Conservation (phyloP, 345 rosid genomes). For the Hypericum perforatum region DNA sequence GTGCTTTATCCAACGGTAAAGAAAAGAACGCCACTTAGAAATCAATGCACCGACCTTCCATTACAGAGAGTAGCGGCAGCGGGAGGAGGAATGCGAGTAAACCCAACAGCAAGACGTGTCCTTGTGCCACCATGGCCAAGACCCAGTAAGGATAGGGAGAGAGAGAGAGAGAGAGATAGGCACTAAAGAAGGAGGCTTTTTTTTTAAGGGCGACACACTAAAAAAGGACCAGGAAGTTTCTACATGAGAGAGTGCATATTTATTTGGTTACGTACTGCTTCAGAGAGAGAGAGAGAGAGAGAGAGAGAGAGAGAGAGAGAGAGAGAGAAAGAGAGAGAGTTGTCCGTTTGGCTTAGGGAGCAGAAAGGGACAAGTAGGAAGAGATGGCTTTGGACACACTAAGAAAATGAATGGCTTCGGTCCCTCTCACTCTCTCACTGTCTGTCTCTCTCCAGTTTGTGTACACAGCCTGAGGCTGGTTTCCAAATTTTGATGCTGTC, state of each 20-base stretch:
- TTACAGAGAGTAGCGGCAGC: slow-evolving; percentile 19
- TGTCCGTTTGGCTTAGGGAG: too few relatives aligned
- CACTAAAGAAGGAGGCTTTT: too few relatives aligned
- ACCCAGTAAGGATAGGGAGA: slow-evolving; percentile 9
- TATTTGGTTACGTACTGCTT: too few relatives aligned
- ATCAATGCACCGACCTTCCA: slow-evolving; percentile 38
- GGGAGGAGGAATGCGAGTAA: slow-evolving; percentile 31
- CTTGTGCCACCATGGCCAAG: slow-evolving; percentile 29
- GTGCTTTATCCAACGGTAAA: neutral
- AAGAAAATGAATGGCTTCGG: slow-evolving; percentile 26
- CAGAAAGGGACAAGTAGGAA: too few relatives aligned
- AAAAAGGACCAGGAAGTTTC: neutral
- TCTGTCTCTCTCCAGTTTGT: neutral
- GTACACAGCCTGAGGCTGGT: too few relatives aligned
- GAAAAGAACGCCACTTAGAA: slow-evolving; percentile 2
- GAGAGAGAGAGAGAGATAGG: neutral
- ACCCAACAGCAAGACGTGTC: slow-evolving; percentile 28
- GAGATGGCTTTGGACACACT: too few relatives aligned
- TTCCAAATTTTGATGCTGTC: too few relatives aligned
- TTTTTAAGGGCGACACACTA: too few relatives aligned
- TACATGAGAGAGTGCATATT: neutral
- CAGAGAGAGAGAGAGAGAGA: too few relatives aligned
- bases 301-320: too few relatives aligned
- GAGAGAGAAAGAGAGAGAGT: too few relatives aligned
- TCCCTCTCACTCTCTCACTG: neutral